Percentiles rank a stretch among this genome's conserved stretches.
phyloP scores from a whole-genome alignment of 345 rosid genomes.

The Leavenworthia alabamica region DNA sequence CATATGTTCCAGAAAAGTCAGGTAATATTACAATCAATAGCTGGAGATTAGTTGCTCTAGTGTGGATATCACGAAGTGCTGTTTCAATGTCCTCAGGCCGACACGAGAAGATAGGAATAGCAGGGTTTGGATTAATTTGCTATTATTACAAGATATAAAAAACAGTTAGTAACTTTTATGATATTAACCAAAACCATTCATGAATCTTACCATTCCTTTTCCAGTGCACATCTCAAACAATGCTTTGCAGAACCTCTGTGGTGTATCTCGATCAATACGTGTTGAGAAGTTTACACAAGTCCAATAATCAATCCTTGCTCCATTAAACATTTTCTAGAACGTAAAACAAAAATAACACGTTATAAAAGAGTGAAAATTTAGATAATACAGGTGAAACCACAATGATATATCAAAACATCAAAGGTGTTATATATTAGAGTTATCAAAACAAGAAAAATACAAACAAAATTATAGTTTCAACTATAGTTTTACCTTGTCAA shows the following conservation, averaged over 20 bases:
- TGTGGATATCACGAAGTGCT: conserved; percentile 37
- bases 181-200: not conserved
- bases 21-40: conserved; percentile 60
- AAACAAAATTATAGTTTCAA: not conserved
- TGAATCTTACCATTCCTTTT: not conserved
- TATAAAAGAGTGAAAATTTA: not conserved
- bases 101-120: conserved; percentile 29
- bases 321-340: conserved; percentile 68
- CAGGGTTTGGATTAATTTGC: conserved; percentile 14
- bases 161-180: not conserved
- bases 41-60: conserved; percentile 35
- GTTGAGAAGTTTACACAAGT: conserved; percentile 52
- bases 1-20: conserved; percentile 53
- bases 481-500: conserved; percentile 39
- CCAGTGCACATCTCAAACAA: no score
- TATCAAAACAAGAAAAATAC: no score
- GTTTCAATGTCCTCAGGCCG: conserved; percentile 40
- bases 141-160: no score
- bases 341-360: not conserved
- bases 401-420: no score
- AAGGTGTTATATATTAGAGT: no score
- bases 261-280: not conserved
- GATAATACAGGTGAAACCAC: not conserved
- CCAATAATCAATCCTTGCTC: conserved; percentile 54
- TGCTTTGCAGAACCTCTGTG: not conserved